Conservation (phyloP, 2,329 filamentous ascomycete species). For the Trichoderma sp. region DNA sequence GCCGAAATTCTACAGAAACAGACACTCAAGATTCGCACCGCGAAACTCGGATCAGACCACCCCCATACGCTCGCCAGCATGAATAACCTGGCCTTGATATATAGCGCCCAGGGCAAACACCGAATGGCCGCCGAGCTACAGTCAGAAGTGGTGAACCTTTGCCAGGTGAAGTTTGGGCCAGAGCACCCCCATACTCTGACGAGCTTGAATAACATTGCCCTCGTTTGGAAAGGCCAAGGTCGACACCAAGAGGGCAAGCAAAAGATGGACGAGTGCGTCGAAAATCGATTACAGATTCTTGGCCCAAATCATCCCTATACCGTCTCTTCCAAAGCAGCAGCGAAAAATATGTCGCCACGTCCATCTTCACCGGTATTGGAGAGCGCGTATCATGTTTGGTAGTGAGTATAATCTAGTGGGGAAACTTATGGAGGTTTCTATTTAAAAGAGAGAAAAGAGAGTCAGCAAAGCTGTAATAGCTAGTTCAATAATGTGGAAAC, state of each 20-base stretch:
- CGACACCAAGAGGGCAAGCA: background rate
- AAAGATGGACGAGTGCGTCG: background rate
- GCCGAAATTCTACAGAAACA: background rate
- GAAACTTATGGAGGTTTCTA: no score
- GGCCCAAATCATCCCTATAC: background rate
- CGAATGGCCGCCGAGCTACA: background rate
- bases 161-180: background rate
- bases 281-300: background rate
- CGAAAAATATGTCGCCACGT: background rate
- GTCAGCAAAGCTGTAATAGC: no score
- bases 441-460: no score
- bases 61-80: background rate
- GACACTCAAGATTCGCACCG: background rate
- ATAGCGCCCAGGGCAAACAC: background rate
- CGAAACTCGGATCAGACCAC: background rate
- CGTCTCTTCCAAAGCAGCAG: background rate
- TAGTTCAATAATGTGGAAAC: no score
- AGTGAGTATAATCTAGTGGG: background rate
- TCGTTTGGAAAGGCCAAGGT: background rate
- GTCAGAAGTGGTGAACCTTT: background rate
- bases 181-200: conserved; percentile 6
- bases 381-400: background rate
- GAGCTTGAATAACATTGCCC: background rate
- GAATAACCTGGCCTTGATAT: background rate
- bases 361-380: no score